A percentile compares a stretch with the other conserved stretches of the same genome.
These are phyloP conservation scores for Starmerella vitae DNA, from an alignment of 805 yeast genomes.

Conservation along the genomic window DNA sequence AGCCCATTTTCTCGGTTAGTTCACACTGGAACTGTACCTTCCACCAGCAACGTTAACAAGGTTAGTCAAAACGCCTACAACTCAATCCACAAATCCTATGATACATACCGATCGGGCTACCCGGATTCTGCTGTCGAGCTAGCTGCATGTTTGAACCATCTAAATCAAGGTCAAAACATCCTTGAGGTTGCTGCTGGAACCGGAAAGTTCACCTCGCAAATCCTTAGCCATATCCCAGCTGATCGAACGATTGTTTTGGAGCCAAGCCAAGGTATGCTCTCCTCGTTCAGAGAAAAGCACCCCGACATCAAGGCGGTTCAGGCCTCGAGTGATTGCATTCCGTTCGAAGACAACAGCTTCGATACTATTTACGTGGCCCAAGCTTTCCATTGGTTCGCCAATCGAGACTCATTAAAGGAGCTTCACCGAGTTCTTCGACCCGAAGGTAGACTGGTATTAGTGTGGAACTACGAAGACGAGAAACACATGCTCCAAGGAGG, in stretches of 20 bases:
- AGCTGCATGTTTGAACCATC: slow-evolving; percentile 27
- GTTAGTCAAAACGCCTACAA: slow-evolving; percentile 39
- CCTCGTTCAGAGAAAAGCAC: slow-evolving; percentile 34
- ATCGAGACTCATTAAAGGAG: slow-evolving; percentile 36
- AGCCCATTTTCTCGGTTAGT: too few relatives aligned
- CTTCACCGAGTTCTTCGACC: slow-evolving; percentile 39
- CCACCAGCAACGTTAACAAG: slow-evolving; percentile 24
- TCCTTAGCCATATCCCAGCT: slow-evolving; percentile 31
- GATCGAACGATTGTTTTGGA: slow-evolving; percentile 36
- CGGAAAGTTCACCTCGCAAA: slow-evolving; percentile 43
- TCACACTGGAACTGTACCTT: too few relatives aligned
- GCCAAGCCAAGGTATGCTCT: slow-evolving; percentile 46
- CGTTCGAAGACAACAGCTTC: slow-evolving; percentile 32
- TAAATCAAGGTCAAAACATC: slow-evolving; percentile 25
- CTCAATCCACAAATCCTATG: slow-evolving; percentile 40
- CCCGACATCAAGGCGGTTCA: slow-evolving; percentile 31
- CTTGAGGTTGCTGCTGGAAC: slow-evolving; percentile 50
- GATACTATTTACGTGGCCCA: slow-evolving; percentile 46
- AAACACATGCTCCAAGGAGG: slow-evolving; percentile 22
- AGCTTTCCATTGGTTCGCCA: slow-evolving; percentile 59
- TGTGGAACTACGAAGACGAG: slow-evolving; percentile 45
- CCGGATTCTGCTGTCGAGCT: slow-evolving; percentile 31
- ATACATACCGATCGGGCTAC: slow-evolving; percentile 41
- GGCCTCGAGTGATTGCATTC: slow-evolving; percentile 38
- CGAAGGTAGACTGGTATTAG: slow-evolving; percentile 38